Evolutionary conservation across 768 basidiomycete species (phyloP), one percentile per base, ranked within the genome.

Genomic region (Auricularia heimuer): DNA sequence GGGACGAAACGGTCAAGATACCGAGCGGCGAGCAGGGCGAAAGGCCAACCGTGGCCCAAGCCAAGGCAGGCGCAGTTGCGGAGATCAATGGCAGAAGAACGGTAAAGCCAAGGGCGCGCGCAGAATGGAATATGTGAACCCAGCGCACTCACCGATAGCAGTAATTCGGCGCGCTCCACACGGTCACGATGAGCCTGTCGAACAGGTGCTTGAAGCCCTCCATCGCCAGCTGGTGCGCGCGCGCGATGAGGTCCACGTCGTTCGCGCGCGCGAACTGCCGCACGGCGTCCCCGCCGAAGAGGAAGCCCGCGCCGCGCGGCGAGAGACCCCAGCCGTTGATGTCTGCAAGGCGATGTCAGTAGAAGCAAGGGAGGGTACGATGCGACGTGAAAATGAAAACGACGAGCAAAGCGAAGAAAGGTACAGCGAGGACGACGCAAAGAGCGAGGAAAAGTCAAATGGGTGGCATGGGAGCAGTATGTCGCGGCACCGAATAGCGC

Each of bases 171-270:
- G 94, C 95, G 70, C 90, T 93, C 95, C 96, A 98, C 47, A 98
- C 94, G 7, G 96, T 98, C 37, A 98, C 96, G 69, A 98, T 95
- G 54, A 85, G 88, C 63, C 84, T 80, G 75, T 98, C 95, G 71
- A 97, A 97, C 94, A 98, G 96, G 75, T 94, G 82, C 78, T 97
- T 98, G 77, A 85, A 97, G 24, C 94, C 94, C 76, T 97, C 94
- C 92, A 96, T 96, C 1, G 92, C 96, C 39, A 98, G 87, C 73
- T 99, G 96, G 79, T 99, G 96, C 16, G 96, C 96, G 60, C 96
- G 82, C 18, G 96, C 96, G 72, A 99, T 94, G 71, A 98, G 85
- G 76, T 94, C 94, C 70, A 98, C 88, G 29, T 85, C 87, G 71
- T 99, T 99, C 69, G 87, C 82, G 75, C 96, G 94, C 8, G 88